These are phyloP conservation scores for Lactarius quietus DNA, from an alignment of 768 basidiomycete genomes.

Conservation along the genomic window DNA sequence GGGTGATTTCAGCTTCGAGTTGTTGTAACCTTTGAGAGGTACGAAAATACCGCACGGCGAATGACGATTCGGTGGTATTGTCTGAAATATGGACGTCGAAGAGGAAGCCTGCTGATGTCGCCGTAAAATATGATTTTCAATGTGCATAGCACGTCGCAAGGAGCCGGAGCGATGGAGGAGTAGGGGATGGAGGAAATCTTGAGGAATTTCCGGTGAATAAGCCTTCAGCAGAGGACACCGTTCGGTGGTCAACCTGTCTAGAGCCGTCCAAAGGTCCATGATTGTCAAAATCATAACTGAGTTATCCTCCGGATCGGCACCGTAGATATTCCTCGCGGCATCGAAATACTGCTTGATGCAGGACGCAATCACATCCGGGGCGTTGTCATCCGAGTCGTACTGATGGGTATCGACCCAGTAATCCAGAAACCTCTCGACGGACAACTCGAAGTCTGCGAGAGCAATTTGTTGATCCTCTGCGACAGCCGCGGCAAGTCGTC, in stretches of 20 bases:
- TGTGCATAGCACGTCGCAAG: neutral
- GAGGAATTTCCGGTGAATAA: neutral
- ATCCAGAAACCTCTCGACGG: neutral
- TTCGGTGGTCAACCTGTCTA: neutral
- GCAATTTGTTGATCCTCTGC: neutral
- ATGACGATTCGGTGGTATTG: neutral
- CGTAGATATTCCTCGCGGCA: neutral
- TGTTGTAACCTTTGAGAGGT: neutral
- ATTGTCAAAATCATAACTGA: neutral
- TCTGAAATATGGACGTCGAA: conserved; percentile 1
- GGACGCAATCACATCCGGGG: neutral
- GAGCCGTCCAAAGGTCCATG: neutral
- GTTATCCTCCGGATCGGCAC: neutral
- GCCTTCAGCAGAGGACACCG: neutral
- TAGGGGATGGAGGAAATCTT: neutral
- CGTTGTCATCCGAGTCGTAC: neutral
- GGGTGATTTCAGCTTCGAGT: neutral
- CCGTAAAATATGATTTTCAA: neutral
- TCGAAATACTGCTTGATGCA: neutral
- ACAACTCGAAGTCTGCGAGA: neutral
- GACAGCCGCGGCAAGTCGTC: neutral
- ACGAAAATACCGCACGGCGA: neutral
- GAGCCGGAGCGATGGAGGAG: neutral
- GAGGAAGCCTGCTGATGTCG: neutral
- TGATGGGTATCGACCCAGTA: neutral